Percentiles rank a stretch among this genome's conserved stretches.
phyloP scores from a whole-genome alignment of 139 green algal species.

The Pleodorina starrii region DNA sequence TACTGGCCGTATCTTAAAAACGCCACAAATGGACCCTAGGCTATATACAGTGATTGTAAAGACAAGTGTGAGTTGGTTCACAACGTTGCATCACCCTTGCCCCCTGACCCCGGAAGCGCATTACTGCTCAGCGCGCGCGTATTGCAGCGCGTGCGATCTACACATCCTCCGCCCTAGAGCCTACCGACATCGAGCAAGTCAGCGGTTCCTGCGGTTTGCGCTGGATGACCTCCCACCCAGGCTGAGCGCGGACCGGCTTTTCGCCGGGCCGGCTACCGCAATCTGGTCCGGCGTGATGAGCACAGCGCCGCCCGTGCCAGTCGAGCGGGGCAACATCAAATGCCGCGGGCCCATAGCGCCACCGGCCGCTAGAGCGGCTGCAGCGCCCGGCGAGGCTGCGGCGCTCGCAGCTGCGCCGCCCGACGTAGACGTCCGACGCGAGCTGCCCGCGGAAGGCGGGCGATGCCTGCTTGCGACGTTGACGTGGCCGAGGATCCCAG shows the following conservation, averaged over 20 bases:
- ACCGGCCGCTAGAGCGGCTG: background rate
- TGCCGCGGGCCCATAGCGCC: background rate
- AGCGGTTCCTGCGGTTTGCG: slow-evolving; percentile 14
- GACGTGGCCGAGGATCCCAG: background rate
- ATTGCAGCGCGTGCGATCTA: too few relatives aligned
- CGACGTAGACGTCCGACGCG: background rate
- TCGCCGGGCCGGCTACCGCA: background rate
- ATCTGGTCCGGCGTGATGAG: background rate
- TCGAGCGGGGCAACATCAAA: background rate
- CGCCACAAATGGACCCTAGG: too few relatives aligned
- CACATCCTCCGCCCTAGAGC: too few relatives aligned
- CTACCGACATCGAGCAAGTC: background rate
- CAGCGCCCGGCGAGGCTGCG: background rate
- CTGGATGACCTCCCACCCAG: slow-evolving; percentile 1
- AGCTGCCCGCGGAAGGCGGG: background rate
- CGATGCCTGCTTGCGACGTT: background rate
- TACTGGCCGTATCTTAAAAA: too few relatives aligned
- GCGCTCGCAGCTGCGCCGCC: background rate
- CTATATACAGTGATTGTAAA: too few relatives aligned
- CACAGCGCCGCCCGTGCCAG: background rate
- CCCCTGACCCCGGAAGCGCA: too few relatives aligned
- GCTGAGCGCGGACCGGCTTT: background rate
- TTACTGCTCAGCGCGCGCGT: too few relatives aligned
- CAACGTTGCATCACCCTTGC: too few relatives aligned
- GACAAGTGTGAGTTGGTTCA: too few relatives aligned